phyloP scores from a whole-genome alignment of 2,329 filamentous ascomycete genomes.

The Cercospora janseana region DNA sequence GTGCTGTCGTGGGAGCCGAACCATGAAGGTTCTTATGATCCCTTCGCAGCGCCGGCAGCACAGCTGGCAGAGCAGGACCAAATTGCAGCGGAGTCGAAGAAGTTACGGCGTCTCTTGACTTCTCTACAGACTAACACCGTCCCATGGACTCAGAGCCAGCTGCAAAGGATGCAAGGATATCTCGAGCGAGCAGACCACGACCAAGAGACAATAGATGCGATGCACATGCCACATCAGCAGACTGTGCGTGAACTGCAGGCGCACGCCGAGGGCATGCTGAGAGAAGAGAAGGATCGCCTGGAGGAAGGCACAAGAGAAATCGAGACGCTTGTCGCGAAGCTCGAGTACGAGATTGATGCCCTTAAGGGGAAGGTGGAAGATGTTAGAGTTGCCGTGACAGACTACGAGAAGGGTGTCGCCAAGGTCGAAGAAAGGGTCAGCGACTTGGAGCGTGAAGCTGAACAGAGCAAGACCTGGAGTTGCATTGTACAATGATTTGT shows the following conservation, averaged over 20 bases:
- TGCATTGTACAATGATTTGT: conserved; percentile 31
- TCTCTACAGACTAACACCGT: conserved; percentile 37
- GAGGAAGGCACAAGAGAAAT: conserved; percentile 73
- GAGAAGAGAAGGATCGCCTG: conserved; percentile 65
- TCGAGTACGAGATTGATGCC: conserved; percentile 87
- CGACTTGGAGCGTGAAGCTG: conserved; percentile 60
- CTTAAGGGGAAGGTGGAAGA: conserved; percentile 80
- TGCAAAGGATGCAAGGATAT: conserved; percentile 52
- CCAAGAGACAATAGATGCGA: conserved; percentile 61
- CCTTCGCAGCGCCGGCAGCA: conserved; percentile 24
- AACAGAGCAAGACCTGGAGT: conserved; percentile 29
- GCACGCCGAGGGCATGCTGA: conserved; percentile 65
- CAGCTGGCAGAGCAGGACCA: conserved; percentile 33
- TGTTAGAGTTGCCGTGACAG: conserved; percentile 75
- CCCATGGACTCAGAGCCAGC: conserved; percentile 61
- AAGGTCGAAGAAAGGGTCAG: conserved; percentile 46
- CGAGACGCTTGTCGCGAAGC: conserved; percentile 74
- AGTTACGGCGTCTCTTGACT: conserved; percentile 55
- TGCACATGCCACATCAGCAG: conserved; percentile 70
- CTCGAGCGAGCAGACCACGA: conserved; percentile 63
- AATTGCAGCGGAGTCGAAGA: conserved; percentile 55
- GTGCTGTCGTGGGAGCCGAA: conserved; percentile 59
- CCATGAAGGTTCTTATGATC: conserved; percentile 38
- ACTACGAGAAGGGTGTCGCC: conserved; percentile 68
- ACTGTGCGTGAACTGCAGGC: conserved; percentile 67